Evolutionary conservation across 2,329 filamentous ascomycete species (phyloP), one percentile per base, ranked within the genome.

Genomic region (Cucurbitaria berberidis): DNA sequence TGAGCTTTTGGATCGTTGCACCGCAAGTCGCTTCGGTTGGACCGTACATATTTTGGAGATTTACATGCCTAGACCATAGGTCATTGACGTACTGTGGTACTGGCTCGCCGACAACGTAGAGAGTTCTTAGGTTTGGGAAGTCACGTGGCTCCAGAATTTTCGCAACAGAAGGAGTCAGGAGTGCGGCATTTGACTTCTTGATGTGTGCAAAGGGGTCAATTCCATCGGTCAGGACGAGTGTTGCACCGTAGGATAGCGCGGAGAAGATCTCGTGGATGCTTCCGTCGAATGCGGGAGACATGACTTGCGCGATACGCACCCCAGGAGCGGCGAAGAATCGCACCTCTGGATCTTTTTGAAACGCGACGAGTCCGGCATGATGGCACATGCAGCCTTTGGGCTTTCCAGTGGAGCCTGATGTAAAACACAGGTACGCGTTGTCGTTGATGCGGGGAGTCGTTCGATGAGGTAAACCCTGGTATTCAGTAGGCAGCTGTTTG

Each of bases 251-350:
- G 16, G 62, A 65, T 1, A 80, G 61, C 1, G 77, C 63, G 0
- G 74, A 75, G 48, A 80, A 79, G 0, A 77, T 68, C 49, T 77
- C 78, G 29, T 76, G 69, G 9, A 81, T 77, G 47, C 69, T 73
- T n/a, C 74, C 76, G 56, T 81, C 79, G 48, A 81, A 81, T 0
- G 62, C 74, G 0, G 70, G 63, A 1, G 78, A 80, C 68, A 81
- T 73, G 36, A 78, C 42, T 48, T 80, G 78, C 2, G 77, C 66
- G 2, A 78, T 68, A 4, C 63, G 59, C 32, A 51, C 45, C 0
- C 76, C 75, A 0, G 75, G 74, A 4, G 36, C n/a, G 1, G 74
- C 67, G 41, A 53, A 50, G 11, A 79, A 45, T 0, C 78, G 65
- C 1, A 75, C 73, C 16, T 73, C 57, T 0, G 61, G 50, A 52